Percentiles rank a stretch among this genome's conserved stretches.
Conservation (phyloP, 352 stramenopile species). For the Phytopythium delawarense region DNA sequence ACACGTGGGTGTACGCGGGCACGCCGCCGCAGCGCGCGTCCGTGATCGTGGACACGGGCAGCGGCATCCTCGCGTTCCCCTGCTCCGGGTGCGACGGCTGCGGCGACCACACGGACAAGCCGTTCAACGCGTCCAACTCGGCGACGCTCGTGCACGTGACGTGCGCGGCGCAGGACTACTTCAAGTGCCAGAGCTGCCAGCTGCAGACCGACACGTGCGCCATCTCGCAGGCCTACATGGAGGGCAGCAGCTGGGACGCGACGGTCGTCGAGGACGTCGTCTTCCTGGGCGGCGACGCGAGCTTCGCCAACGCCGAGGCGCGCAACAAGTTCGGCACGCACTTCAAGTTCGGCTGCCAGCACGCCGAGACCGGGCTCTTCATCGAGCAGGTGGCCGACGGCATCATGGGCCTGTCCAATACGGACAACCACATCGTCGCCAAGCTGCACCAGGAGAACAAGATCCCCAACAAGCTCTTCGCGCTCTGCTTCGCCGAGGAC, state of each 20-base stretch:
- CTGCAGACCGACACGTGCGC: slow-evolving; percentile 40
- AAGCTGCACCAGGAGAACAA: slow-evolving; percentile 79
- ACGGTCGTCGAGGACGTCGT: slow-evolving; percentile 79
- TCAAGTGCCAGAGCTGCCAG: slow-evolving; percentile 54
- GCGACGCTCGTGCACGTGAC: slow-evolving; percentile 69
- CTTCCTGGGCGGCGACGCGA: slow-evolving; percentile 61
- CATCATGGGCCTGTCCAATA: slow-evolving; percentile 82
- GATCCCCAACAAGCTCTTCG: slow-evolving; percentile 73
- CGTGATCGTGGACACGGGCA: slow-evolving; percentile 83
- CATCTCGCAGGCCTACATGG: slow-evolving; percentile 81
- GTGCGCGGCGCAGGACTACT: slow-evolving; percentile 43
- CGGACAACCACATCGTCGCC: slow-evolving; percentile 65
- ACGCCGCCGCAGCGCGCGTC: slow-evolving; percentile 76
- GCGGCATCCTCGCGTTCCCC: slow-evolving; percentile 72
- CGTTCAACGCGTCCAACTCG: slow-evolving; percentile 54
- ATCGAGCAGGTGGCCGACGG: slow-evolving; percentile 78
- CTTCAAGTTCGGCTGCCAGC: slow-evolving; percentile 83
- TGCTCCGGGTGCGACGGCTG: slow-evolving; percentile 70
- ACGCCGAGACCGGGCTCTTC: slow-evolving; percentile 70
- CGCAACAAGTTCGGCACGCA: slow-evolving; percentile 62
- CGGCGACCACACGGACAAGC: slow-evolving; percentile 70
- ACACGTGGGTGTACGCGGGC: slow-evolving; percentile 79
- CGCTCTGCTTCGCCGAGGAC: slow-evolving; percentile 68
- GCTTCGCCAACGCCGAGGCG: slow-evolving; percentile 40
- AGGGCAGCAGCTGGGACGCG: slow-evolving; percentile 82